Evolutionary conservation across 1,139 yeast species (phyloP), one percentile per base, ranked within the genome.

Genomic region (Schwanniomyces etchellsii): DNA sequence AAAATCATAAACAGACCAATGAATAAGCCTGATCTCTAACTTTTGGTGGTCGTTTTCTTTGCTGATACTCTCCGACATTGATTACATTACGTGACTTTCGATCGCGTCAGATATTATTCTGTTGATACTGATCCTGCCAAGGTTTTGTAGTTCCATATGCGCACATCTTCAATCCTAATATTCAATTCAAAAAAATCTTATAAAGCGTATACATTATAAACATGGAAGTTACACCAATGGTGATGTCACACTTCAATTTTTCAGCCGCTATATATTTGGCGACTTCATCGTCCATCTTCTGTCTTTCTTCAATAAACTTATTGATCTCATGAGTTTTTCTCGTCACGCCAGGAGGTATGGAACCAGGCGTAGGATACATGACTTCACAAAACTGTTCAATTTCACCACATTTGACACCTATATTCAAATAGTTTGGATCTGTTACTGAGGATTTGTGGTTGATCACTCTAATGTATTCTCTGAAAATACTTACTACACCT

Each of bases 331-430:
- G 43, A 24, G 42, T 35, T 13, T 42, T 36, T 15, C 41, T 43
- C 10, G 38, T 42, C 14, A 53, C 63, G 11, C 61, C 64, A 12
- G 38, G 33, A 3, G 71, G 71, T 24, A 60, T 47, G 3, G 60
- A 43, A 4, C 41, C 43, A 15, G 38, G 38, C 22, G 63, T 51
- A 4, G 89, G 91, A 50, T 77, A 77, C 71, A 81, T 68, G 33
- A 68, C 63, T 52, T 89, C 95, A 48, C 89, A 80, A 54, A 76
- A 81, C 57, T 82, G 93, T 49, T 85, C 94, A 43, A 88, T 74
- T 56, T 83, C 84, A 31, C 95, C 96, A 54, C 95, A 83, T 43
- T 77, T 74, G 41, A 86, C 75, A 41, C 93, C 95, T 40, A 93
- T 74, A 39, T 77, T 74, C 52, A 91, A 67, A 59, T 85, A 93